phyloP scores from a whole-genome alignment of 148 eudicot genomes.

The Polygonum aviculare region DNA sequence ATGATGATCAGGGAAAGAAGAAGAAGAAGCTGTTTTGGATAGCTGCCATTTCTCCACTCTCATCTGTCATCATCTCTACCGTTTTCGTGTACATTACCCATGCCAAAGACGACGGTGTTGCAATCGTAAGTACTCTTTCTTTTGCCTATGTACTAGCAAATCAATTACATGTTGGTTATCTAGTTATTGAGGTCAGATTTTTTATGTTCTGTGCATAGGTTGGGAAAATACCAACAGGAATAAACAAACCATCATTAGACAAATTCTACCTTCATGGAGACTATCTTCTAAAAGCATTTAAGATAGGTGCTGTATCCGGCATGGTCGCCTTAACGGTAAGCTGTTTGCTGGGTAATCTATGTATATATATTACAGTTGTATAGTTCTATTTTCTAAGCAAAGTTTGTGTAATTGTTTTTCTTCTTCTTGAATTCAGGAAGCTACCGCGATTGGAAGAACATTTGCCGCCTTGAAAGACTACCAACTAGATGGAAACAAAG shows the following conservation, averaged over 20 bases:
- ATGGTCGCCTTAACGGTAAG: conserved; percentile 68
- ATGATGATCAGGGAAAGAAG: conserved; percentile 61
- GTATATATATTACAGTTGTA: neutral
- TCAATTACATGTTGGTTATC: neutral
- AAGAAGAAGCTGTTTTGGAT: conserved; percentile 74
- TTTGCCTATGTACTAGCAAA: too few relatives aligned
- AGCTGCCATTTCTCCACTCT: conserved; percentile 79
- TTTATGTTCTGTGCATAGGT: conserved; percentile 31
- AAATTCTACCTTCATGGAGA: conserved; percentile 45
- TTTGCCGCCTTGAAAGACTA: conserved; percentile 82
- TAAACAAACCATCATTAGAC: conserved; percentile 51
- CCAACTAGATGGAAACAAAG: conserved; percentile 85
- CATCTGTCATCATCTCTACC: conserved; percentile 62
- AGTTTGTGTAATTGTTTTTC: neutral
- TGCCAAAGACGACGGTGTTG: conserved; percentile 61
- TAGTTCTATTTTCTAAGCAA: neutral
- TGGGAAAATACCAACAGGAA: conserved; percentile 41
- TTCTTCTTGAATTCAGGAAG: conserved; percentile 40
- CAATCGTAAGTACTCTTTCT: conserved; percentile 40
- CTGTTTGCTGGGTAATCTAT: neutral
- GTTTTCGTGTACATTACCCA: conserved; percentile 53
- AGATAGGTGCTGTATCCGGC: conserved; percentile 65
- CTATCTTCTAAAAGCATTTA: conserved; percentile 42
- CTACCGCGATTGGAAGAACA: conserved; percentile 77
- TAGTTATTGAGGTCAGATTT: neutral